Percentiles rank a stretch among this genome's conserved stretches.
These are phyloP conservation scores for Candida pini DNA, from an alignment of 805 yeast species.

Conservation along the genomic window DNA sequence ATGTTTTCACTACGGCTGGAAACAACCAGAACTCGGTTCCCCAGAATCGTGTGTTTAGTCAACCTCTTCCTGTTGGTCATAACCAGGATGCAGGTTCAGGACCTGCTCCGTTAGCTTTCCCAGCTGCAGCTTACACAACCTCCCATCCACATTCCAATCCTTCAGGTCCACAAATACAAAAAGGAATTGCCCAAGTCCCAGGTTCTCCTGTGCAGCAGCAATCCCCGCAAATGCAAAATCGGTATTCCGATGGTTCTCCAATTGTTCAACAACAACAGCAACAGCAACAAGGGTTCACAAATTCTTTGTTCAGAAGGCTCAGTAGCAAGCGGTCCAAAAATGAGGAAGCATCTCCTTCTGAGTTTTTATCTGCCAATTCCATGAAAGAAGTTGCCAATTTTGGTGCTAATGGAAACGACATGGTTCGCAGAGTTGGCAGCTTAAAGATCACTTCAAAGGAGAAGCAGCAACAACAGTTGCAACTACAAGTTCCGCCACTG, in stretches of 20 bases:
- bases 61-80: conserved; percentile 20
- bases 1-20: no score
- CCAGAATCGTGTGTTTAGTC: conserved; percentile 20
- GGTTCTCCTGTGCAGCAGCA: conserved; percentile 16
- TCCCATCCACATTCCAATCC: conserved; percentile 23
- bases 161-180: conserved; percentile 18
- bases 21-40: no score
- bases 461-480: conserved; percentile 32
- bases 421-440: conserved; percentile 55
- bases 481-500: conserved; percentile 24
- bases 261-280: conserved; percentile 15
- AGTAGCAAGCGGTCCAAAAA: conserved; percentile 24
- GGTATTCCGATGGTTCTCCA: conserved; percentile 1
- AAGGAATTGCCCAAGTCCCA: conserved; percentile 10
- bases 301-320: conserved; percentile 28
- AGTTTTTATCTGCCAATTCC: conserved; percentile 12
- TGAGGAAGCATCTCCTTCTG: conserved; percentile 13
- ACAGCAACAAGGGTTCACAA: conserved; percentile 18
- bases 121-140: conserved; percentile 40
- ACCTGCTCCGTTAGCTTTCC: conserved; percentile 28
- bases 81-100: conserved; percentile 30
- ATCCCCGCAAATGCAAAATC: conserved; percentile 10
- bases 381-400: conserved; percentile 10
- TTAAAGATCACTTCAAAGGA: conserved; percentile 57
- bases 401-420: conserved; percentile 14